A percentile compares a stretch with the other conserved stretches of the same genome.
phyloP scores from a whole-genome alignment of 139 green algal species.

The Chlamydomonas sp. region DNA sequence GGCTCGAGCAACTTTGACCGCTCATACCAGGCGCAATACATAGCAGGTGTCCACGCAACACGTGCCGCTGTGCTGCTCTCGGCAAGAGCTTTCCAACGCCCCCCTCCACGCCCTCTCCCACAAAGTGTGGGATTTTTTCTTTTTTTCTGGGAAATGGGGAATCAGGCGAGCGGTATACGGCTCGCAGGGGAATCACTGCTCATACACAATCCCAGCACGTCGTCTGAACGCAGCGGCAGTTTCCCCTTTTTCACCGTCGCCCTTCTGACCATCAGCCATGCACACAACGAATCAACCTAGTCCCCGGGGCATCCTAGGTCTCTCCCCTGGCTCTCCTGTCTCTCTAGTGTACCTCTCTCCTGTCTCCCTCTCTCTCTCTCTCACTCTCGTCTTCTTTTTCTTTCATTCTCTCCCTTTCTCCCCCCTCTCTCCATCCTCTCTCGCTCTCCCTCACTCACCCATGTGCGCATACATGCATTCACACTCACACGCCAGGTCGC shows the following conservation, averaged over 20 bases:
- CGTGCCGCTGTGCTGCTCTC: no score
- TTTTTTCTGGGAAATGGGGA: not conserved
- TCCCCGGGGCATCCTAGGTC: not conserved
- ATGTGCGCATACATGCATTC: not conserved
- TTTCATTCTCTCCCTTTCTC: not conserved
- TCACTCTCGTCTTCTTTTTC: not conserved
- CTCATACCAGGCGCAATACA: no score
- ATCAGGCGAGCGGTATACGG: no score
- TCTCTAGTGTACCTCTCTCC: not conserved
- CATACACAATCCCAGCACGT: no score
- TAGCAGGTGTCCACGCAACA: no score
- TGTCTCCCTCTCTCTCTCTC: not conserved
- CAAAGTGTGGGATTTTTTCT: not conserved
- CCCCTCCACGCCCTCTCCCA: not conserved
- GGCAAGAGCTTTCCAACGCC: no score
- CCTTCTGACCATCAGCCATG: not conserved
- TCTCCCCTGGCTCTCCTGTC: not conserved
- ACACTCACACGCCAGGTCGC: conserved; percentile 50
- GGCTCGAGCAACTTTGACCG: no score
- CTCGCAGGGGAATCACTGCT: no score
- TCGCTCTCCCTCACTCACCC: no score
- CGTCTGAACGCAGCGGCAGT: no score
- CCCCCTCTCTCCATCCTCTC: not conserved
- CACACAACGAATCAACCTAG: not conserved
- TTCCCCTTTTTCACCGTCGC: no score